Evolutionary conservation across 352 stramenopile species (phyloP), one percentile per base, ranked within the genome.

Genomic region (Phytophthora pistaciae): DNA sequence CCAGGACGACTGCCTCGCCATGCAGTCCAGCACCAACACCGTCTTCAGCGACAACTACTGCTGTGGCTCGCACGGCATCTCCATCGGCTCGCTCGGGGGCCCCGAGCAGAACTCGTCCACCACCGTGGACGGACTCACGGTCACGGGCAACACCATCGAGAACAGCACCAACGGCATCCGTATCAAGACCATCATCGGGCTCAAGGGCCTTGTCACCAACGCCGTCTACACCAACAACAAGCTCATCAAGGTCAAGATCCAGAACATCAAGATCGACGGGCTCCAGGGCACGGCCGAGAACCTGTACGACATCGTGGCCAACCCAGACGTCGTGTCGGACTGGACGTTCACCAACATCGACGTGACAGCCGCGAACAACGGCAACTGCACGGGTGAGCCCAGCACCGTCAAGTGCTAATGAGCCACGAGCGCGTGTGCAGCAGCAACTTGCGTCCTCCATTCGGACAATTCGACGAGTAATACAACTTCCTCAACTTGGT

Each of bases 101-200:
- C 56, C 56, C 5, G 10, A 53, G 38, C 38, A n/a, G 23, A 62
- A 62, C 21, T 52, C 36, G 21, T 62, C 56, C 56, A 62, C 36
- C 10, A 53, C 56, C 11, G 56, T 62, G 13, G 36, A 59, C 13
- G 60, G 70, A 6, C 70, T 77, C 14, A 62, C 38, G 20, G 56
- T 53, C 36, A 62, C 38, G 6, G 38, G 56, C 21, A 62, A 62
- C 38, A 78, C 38, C 11, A 74, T 74, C 27, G 59, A 66, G n/a
- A 70, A 78, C 70, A 71, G 60, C 36, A 64, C 52, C 29, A 74
- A 78, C 54, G 70, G 66, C n/a, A 73, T 74, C 14, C 64, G 54
- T 42, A 75, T 74, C 66, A 69, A 64, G n/a, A 64, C 60, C 11
- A 68, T 68, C 50, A 68, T 68, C 27, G 52, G 38, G n/a, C 52